phyloP scores from a whole-genome alignment of 192 early-diverging fungal genomes.

The Coemansia sp. region DNA sequence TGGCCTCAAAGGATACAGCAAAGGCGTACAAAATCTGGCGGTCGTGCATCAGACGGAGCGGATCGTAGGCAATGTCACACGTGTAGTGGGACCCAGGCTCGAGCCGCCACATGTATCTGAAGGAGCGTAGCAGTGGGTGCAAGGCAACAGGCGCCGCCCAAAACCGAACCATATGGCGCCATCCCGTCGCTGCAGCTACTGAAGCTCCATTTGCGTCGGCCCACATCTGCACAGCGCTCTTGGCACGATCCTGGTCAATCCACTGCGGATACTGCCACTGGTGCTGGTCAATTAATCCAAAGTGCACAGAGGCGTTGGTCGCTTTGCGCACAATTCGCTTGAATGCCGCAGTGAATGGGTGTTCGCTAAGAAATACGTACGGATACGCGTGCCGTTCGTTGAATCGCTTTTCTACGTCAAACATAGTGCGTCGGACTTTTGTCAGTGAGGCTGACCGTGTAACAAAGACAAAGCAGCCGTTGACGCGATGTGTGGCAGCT shows the following conservation, averaged over 20 bases:
- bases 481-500: not conserved
- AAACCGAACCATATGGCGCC: constrained; percentile 31
- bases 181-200: not conserved
- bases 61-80: constrained; percentile 36
- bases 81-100: constrained; percentile 41
- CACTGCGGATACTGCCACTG: constrained; percentile 25
- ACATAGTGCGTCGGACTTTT: constrained; percentile 57
- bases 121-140: constrained; percentile 19
- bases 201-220: constrained; percentile 8
- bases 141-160: constrained; percentile 24
- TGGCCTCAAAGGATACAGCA: constrained; percentile 22
- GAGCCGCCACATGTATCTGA: constrained; percentile 31
- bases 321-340: constrained; percentile 21
- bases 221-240: constrained; percentile 5
- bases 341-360: constrained; percentile 62
- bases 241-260: constrained; percentile 9
- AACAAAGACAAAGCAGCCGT: constrained; percentile 51
- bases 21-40: constrained; percentile 19
- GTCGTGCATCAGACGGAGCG: constrained; percentile 14
- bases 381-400: constrained; percentile 68
- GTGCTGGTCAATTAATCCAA: constrained; percentile 17
- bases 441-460: constrained; percentile 57
- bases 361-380: constrained; percentile 73
- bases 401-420: constrained; percentile 62
- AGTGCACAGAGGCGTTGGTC: constrained; percentile 29